phyloP scores from a whole-genome alignment of 1,284 basidiomycete species.

The Vanrija sp. region DNA sequence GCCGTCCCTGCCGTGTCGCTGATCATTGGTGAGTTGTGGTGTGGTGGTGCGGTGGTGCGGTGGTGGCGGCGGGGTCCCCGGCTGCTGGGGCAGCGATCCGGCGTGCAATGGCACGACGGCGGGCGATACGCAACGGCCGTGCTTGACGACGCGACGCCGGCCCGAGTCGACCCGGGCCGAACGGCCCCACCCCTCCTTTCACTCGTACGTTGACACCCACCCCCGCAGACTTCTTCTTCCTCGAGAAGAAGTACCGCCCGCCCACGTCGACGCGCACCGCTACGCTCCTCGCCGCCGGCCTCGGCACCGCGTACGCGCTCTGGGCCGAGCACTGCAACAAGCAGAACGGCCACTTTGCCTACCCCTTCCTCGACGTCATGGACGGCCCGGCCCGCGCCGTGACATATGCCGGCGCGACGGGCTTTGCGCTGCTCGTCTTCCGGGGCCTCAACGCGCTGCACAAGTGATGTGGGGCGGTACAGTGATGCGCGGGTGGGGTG shows the following conservation, averaged over 20 bases:
- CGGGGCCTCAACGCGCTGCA: slow-evolving; percentile 51
- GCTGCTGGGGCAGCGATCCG: neutral
- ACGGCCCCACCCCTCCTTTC: neutral
- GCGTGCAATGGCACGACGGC: neutral
- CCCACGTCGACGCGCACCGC: slow-evolving; percentile 53
- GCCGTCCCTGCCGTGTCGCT: slow-evolving; percentile 60
- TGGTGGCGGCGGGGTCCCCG: too few species aligned
- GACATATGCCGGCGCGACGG: slow-evolving; percentile 59
- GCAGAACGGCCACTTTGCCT: slow-evolving; percentile 62
- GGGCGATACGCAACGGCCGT: neutral
- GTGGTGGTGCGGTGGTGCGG: neutral
- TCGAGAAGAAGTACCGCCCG: slow-evolving; percentile 61
- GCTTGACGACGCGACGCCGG: neutral
- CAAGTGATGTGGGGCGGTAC: slow-evolving; percentile 3
- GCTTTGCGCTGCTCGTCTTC: slow-evolving; percentile 60
- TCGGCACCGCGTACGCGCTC: slow-evolving; percentile 56
- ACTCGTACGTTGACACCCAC: neutral
- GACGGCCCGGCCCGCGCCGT: slow-evolving; percentile 55
- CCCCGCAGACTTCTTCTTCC: slow-evolving; percentile 62
- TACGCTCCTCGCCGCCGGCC: slow-evolving; percentile 51
- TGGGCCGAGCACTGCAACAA: slow-evolving; percentile 68
- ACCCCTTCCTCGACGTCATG: slow-evolving; percentile 70
- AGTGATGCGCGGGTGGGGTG: too few species aligned
- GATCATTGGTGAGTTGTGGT: slow-evolving; percentile 47
- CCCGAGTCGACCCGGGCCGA: neutral